These are phyloP conservation scores for Termitomyces bulborhizus DNA, from an alignment of 768 basidiomycete genomes.

Conservation along the genomic window DNA sequence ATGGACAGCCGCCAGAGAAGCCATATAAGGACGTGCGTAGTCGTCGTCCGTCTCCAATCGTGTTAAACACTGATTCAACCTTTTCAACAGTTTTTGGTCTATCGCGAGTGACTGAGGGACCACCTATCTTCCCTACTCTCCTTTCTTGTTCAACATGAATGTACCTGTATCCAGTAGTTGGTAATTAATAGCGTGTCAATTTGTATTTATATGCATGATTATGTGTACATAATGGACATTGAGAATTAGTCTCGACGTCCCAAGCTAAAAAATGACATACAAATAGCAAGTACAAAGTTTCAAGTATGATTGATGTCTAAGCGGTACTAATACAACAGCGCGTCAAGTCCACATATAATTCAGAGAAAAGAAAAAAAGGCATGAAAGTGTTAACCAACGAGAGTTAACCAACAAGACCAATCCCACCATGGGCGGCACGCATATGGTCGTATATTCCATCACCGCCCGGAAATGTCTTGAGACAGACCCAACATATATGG, in stretches of 20 bases:
- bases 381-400: conserved; percentile 7
- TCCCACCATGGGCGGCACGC: conserved; percentile 59
- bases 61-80: neutral
- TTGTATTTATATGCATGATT: neutral
- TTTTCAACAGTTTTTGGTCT: neutral
- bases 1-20: neutral
- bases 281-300: neutral
- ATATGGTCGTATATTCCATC: conserved; percentile 78
- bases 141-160: neutral
- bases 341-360: too few species aligned
- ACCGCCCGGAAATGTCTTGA: conserved; percentile 61
- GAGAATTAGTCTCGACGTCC: neutral
- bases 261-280: neutral
- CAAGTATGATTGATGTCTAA: too few species aligned
- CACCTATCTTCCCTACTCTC: neutral
- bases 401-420: conserved; percentile 31
- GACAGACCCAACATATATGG: conserved; percentile 79
- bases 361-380: neutral
- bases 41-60: neutral
- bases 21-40: neutral
- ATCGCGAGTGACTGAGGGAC: neutral
- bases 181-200: neutral
- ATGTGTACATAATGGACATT: neutral
- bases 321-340: too few species aligned
- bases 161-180: neutral